Conservation (phyloP, 805 yeast species). For the Scheffersomyces spartinae region DNA sequence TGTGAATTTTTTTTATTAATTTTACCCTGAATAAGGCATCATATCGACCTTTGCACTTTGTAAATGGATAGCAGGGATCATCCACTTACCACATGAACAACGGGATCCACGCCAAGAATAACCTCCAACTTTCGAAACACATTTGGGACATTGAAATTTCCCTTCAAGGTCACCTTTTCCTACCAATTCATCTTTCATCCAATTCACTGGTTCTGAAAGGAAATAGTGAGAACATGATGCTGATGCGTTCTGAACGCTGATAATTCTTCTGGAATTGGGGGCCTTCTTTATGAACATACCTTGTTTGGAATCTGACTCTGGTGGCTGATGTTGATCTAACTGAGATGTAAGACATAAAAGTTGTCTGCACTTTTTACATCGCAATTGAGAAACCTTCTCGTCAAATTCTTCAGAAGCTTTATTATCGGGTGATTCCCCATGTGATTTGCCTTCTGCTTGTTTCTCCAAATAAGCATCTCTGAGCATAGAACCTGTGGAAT, state of each 20-base stretch:
- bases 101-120: slow-evolving; percentile 91
- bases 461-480: slow-evolving; percentile 15
- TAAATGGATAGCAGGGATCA: slow-evolving; percentile 80
- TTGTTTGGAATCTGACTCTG: slow-evolving; percentile 54
- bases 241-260: slow-evolving; percentile 46
- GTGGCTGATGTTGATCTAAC: slow-evolving; percentile 55
- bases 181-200: slow-evolving; percentile 82
- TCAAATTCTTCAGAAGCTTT: slow-evolving; percentile 11
- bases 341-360: slow-evolving; percentile 52
- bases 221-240: slow-evolving; percentile 72
- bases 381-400: slow-evolving; percentile 24
- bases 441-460: slow-evolving; percentile 4
- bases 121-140: slow-evolving; percentile 78
- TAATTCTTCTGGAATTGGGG: slow-evolving; percentile 47
- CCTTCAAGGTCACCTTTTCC: slow-evolving; percentile 72
- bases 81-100: slow-evolving; percentile 94
- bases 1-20: neutral
- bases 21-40: slow-evolving; percentile 10
- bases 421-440: slow-evolving; percentile 5
- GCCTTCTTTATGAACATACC: slow-evolving; percentile 55
- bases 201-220: slow-evolving; percentile 65
- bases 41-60: slow-evolving; percentile 75
- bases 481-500: slow-evolving; percentile 30
- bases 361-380: slow-evolving; percentile 79
- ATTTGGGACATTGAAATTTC: slow-evolving; percentile 73